phyloP scores from a whole-genome alignment of 2,329 filamentous ascomycete genomes.

The Colletotrichum chlorophyti region DNA sequence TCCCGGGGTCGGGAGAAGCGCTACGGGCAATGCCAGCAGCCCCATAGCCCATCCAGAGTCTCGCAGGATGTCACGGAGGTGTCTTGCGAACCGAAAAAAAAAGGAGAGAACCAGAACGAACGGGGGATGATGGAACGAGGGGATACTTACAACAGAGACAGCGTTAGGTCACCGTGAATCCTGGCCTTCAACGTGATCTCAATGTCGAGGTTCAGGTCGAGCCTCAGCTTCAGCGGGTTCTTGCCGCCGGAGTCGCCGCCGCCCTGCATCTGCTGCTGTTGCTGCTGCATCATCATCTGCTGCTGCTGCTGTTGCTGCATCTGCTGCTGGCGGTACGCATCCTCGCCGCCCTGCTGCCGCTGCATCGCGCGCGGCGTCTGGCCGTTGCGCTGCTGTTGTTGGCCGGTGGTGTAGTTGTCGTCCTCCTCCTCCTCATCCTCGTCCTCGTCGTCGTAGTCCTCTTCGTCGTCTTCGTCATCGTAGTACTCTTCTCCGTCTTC shows the following conservation, averaged over 20 bases:
- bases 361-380: conserved; percentile 8
- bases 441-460: conserved; percentile 19
- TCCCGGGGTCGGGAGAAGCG: too few relatives aligned
- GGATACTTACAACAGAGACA: conserved; percentile 75
- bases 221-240: conserved; percentile 32
- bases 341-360: conserved; percentile 25
- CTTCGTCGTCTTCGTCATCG: conserved; percentile 33
- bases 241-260: conserved; percentile 31
- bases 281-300: conserved; percentile 35
- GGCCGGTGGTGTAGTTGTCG: conserved; percentile 20
- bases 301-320: conserved; percentile 36
- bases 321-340: conserved; percentile 32
- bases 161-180: conserved; percentile 83
- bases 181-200: conserved; percentile 87
- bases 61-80: too few relatives aligned
- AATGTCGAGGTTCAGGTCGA: conserved; percentile 77
- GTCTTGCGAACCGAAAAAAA: too few relatives aligned
- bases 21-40: too few relatives aligned
- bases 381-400: not conserved
- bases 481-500: conserved; percentile 28
- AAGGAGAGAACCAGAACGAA: too few relatives aligned
- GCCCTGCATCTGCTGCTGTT: conserved; percentile 35
- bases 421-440: conserved; percentile 20
- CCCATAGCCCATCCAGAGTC: too few relatives aligned
- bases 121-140: too few relatives aligned